A percentile compares a stretch with the other conserved stretches of the same genome.
phyloP scores from a whole-genome alignment of 495 filamentous ascomycete genomes.

The Aspergillus leporis region DNA sequence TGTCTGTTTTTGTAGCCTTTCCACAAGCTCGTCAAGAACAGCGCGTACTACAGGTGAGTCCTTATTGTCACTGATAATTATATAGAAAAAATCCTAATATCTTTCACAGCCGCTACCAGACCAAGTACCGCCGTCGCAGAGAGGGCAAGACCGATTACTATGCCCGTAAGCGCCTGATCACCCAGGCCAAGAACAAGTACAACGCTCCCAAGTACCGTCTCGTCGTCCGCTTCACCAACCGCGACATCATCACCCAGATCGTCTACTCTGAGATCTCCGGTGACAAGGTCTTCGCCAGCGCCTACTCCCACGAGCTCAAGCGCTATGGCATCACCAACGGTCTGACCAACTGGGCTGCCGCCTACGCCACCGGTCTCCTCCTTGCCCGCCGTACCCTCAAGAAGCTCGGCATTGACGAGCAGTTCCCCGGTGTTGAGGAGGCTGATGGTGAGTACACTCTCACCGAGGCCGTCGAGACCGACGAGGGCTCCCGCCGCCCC shows the following conservation, averaged over 20 bases:
- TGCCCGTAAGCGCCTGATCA: conserved; percentile 98
- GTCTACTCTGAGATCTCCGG: conserved; percentile 94
- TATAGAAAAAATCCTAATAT: conserved; percentile 23
- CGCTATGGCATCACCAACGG: conserved; percentile 96
- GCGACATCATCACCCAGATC: conserved; percentile 98
- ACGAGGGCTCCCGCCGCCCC: conserved; percentile 82
- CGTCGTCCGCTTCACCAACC: conserved; percentile 99
- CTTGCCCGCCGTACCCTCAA: conserved; percentile 92
- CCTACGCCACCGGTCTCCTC: conserved; percentile 95
- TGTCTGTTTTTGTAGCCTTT: conserved; percentile 67
- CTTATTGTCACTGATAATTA: background rate
- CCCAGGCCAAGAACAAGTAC: conserved; percentile 99
- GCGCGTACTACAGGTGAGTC: conserved; percentile 93
- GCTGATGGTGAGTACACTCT: conserved; percentile 89
- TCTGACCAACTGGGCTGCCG: conserved; percentile 99
- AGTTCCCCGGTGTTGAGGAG: conserved; percentile 93
- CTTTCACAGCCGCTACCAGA: conserved; percentile 86
- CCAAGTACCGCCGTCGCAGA: conserved; percentile 98
- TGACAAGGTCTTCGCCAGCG: conserved; percentile 91
- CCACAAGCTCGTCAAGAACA: conserved; percentile 95
- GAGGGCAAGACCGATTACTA: conserved; percentile 99
- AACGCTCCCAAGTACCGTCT: conserved; percentile 99
- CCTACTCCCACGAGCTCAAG: conserved; percentile 97
- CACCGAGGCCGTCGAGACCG: conserved; percentile 86
- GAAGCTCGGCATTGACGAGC: conserved; percentile 92